Evolutionary conservation across 768 basidiomycete species (phyloP).

Genomic region (Suillus weaverae): DNA sequence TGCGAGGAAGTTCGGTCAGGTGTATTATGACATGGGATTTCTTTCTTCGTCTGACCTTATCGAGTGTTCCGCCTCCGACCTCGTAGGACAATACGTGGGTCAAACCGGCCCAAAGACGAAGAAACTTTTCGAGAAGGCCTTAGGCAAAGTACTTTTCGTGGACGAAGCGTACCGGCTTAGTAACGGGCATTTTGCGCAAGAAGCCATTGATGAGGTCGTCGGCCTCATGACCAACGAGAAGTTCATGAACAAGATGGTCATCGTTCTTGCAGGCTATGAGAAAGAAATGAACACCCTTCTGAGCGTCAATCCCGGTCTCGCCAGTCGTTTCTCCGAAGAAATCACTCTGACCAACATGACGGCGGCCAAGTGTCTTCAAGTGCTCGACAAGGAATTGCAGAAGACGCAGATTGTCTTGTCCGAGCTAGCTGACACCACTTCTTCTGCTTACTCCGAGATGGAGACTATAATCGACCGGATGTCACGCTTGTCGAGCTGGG

Average conservation of each 20-base stretch:
- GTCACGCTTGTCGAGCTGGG: conserved; percentile 55
- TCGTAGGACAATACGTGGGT: conserved; percentile 69
- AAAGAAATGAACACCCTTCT: conserved; percentile 64
- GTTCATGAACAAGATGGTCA: conserved; percentile 59
- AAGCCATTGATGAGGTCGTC: conserved; percentile 73
- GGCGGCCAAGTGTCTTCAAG: conserved; percentile 46
- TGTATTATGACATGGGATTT: conserved; percentile 65
- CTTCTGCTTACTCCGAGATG: conserved; percentile 36
- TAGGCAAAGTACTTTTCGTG: conserved; percentile 68
- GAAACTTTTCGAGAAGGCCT: conserved; percentile 59
- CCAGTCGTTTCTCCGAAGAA: conserved; percentile 68
- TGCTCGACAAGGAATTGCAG: conserved; percentile 48
- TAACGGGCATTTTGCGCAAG: conserved; percentile 64
- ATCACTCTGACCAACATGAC: conserved; percentile 54
- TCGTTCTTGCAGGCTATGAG: conserved; percentile 72
- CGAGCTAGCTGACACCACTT: conserved; percentile 36
- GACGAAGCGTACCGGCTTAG: conserved; percentile 70
- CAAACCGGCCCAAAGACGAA: conserved; percentile 70
- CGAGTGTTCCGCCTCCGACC: conserved; percentile 69
- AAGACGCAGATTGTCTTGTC: conserved; percentile 42
- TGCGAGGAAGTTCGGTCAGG: conserved; percentile 60
- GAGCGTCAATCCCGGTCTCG: conserved; percentile 57
- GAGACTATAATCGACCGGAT: conserved; percentile 40
- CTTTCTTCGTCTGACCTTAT: conserved; percentile 51
- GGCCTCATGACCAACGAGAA: conserved; percentile 57